Conservation (phyloP, 2,329 filamentous ascomycete genomes). For the Colletotrichum lupini region DNA sequence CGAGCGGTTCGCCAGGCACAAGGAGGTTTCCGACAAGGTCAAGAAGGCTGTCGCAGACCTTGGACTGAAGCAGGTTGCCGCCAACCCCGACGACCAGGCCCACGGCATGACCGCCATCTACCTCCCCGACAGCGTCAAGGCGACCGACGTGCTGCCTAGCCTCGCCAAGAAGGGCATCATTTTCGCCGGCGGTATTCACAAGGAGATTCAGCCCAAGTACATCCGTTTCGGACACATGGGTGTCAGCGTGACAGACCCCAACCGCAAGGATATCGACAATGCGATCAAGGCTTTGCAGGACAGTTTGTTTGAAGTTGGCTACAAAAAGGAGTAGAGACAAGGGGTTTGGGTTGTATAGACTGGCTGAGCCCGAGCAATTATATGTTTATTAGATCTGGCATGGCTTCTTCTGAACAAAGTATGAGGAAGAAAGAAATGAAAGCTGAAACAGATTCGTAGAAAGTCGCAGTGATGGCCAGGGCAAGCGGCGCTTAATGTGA, state of each 20-base stretch:
- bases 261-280: slow-evolving; percentile 83
- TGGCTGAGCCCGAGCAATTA: background rate
- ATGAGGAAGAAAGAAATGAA: background rate
- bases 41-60: slow-evolving; percentile 85
- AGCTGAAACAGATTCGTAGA: background rate
- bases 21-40: slow-evolving; percentile 81
- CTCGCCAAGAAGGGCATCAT: slow-evolving; percentile 89
- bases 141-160: slow-evolving; percentile 85
- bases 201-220: slow-evolving; percentile 93
- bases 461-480: background rate
- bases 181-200: slow-evolving; percentile 95
- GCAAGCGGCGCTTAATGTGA: background rate
- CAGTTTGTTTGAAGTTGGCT: slow-evolving; percentile 79
- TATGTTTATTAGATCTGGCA: background rate
- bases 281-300: slow-evolving; percentile 83
- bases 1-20: slow-evolving; percentile 86
- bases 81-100: slow-evolving; percentile 89
- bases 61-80: slow-evolving; percentile 87
- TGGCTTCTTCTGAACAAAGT: background rate
- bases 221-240: slow-evolving; percentile 99
- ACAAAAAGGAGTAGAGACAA: slow-evolving; percentile 56
- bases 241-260: slow-evolving; percentile 86
- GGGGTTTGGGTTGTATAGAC: background rate
- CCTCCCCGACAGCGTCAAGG: slow-evolving; percentile 84
- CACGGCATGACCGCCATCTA: slow-evolving; percentile 99